These are phyloP conservation scores for Oleoguttula mirabilis DNA, from an alignment of 495 filamentous ascomycete genomes.

Conservation along the genomic window DNA sequence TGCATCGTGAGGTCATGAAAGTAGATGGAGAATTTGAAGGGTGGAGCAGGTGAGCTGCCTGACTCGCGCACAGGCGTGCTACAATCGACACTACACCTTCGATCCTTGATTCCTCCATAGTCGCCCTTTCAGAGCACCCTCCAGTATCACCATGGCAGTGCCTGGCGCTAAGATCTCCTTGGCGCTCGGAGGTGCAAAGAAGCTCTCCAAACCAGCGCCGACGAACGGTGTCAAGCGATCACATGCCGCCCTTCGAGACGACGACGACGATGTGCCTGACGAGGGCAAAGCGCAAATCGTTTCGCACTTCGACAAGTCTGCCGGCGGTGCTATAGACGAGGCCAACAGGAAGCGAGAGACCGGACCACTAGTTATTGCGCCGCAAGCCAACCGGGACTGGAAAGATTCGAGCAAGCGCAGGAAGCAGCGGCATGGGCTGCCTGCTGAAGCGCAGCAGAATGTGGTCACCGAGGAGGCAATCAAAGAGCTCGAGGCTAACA, in stretches of 20 bases:
- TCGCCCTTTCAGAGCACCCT: too few species aligned
- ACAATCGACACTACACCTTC: neutral
- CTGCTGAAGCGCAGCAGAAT: slow-evolving; percentile 25
- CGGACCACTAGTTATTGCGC: slow-evolving; percentile 50
- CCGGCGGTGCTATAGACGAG: slow-evolving; percentile 40
- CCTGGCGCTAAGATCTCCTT: slow-evolving; percentile 19
- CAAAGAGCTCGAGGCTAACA: slow-evolving; percentile 15
- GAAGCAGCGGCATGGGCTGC: slow-evolving; percentile 22
- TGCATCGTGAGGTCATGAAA: too few species aligned
- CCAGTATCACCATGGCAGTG: neutral
- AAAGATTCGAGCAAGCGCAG: slow-evolving; percentile 47
- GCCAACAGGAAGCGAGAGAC: slow-evolving; percentile 26
- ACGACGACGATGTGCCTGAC: slow-evolving; percentile 33
- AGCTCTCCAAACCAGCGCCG: neutral
- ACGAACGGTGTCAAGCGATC: slow-evolving; percentile 20
- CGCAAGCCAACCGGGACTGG: slow-evolving; percentile 61
- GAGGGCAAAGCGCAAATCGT: slow-evolving; percentile 38
- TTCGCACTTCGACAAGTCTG: slow-evolving; percentile 46
- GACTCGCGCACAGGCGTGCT: slow-evolving; percentile 4
- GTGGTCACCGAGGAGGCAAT: slow-evolving; percentile 33
- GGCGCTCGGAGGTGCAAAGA: slow-evolving; percentile 12
- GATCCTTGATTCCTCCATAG: too few species aligned
- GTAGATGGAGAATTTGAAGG: too few species aligned
- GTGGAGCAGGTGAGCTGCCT: neutral
- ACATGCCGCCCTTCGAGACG: slow-evolving; percentile 28